A percentile compares a stretch with the other conserved stretches of the same genome.
These are phyloP conservation scores for Heimioporus punctisporus DNA, from an alignment of 1,284 basidiomycete species.

Conservation along the genomic window DNA sequence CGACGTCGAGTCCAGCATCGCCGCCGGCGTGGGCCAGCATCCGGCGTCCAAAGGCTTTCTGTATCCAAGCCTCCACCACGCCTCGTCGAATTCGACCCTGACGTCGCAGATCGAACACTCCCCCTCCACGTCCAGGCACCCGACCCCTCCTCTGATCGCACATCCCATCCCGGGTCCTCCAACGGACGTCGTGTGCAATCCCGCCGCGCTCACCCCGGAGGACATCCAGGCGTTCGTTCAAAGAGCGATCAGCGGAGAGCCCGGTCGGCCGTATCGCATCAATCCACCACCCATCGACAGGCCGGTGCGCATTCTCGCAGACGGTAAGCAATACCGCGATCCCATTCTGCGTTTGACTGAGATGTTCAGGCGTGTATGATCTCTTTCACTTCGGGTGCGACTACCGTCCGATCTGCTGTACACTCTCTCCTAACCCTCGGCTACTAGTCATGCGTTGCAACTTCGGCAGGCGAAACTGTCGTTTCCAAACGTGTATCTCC, in stretches of 20 bases:
- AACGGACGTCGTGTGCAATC: constrained; percentile 54
- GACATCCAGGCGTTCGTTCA: constrained; percentile 76
- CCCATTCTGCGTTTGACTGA: constrained; percentile 12
- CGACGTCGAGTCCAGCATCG: constrained; percentile 82
- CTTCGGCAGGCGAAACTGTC: constrained; percentile 94
- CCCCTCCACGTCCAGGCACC: constrained; percentile 29
- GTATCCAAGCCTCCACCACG: constrained; percentile 38
- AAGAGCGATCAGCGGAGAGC: constrained; percentile 67
- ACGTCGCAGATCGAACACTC: constrained; percentile 44
- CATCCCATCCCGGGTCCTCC: constrained; percentile 39
- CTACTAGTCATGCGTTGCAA: constrained; percentile 87
- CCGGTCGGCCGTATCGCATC: constrained; percentile 76
- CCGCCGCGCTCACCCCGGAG: constrained; percentile 62
- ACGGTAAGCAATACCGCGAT: constrained; percentile 54
- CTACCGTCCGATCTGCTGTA: background rate
- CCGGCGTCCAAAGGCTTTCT: constrained; percentile 33
- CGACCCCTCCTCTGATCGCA: constrained; percentile 21
- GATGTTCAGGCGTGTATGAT: constrained; percentile 79
- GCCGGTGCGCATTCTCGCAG: constrained; percentile 93
- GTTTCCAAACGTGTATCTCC: constrained; percentile 87
- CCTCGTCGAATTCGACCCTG: constrained; percentile 53
- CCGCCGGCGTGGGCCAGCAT: constrained; percentile 46
- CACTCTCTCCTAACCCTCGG: too few relatives aligned
- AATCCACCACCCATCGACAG: constrained; percentile 80
- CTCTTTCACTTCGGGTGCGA: constrained; percentile 92